Conservation (phyloP, 2,329 filamentous ascomycete species). For the Aspergillus cejpii region DNA sequence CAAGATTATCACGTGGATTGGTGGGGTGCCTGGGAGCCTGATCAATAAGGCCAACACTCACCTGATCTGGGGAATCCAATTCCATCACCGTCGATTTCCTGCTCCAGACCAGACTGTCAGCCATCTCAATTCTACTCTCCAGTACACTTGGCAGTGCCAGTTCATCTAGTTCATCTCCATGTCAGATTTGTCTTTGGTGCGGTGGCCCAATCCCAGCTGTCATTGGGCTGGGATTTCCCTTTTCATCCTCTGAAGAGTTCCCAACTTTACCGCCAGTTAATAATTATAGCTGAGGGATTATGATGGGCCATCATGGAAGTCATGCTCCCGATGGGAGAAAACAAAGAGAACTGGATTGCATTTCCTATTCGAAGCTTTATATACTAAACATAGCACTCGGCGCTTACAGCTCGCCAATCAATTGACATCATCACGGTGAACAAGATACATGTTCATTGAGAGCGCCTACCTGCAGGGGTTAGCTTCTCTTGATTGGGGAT, state of each 20-base stretch:
- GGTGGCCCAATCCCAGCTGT: background rate
- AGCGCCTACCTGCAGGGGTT: slow-evolving; percentile 21
- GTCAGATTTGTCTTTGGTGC: background rate
- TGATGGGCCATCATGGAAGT: background rate
- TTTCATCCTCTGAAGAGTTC: slow-evolving; percentile 4
- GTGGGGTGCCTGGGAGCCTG: slow-evolving; percentile 12
- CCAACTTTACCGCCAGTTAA: background rate
- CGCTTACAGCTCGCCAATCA: slow-evolving; percentile 26
- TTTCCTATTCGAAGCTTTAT: slow-evolving; percentile 3
- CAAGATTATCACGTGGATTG: slow-evolving; percentile 12
- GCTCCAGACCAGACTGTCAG: background rate
- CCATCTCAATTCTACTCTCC: no score
- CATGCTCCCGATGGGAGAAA: background rate
- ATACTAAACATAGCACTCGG: slow-evolving; percentile 31
- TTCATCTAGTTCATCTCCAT: slow-evolving; percentile 1
- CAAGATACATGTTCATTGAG: slow-evolving; percentile 6
- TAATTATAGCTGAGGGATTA: background rate
- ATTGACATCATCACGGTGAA: slow-evolving; percentile 10
- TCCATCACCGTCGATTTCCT: no score
- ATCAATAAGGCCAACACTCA: no score
- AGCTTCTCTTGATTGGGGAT: slow-evolving; percentile 12
- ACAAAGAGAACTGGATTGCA: background rate
- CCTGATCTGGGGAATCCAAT: no score
- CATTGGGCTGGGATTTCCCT: slow-evolving; percentile 9
- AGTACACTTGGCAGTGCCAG: slow-evolving; percentile 1